Base-by-base conservation (phyloP, 2,329 filamentous ascomycete species). In the Pseudocercospora ulei region DNA sequence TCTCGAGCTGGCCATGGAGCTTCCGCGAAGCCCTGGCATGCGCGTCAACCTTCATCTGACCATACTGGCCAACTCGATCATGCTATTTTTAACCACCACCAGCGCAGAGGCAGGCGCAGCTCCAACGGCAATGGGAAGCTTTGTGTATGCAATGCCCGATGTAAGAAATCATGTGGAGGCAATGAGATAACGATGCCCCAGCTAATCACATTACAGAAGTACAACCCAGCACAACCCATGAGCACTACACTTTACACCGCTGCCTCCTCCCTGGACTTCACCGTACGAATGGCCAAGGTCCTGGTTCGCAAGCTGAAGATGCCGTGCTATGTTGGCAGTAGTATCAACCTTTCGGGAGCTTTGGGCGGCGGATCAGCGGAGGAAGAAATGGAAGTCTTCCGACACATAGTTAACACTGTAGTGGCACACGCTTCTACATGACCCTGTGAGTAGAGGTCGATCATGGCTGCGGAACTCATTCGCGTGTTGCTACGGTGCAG, bases 91-190 rank as follows among this genome's bases (percentile, higher is more conserved):
- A 28, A 69, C 71, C 1, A 75, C 70, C 0, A 71, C 70, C 5
- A 64, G 66, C 2, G 55, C 66, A 1, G 72, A 67, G 12, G 12
- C 54, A 58, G 26, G 30, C 72, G 25, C 66, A 72, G 34, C 64
- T 2, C 30, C 30, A 13, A 12, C 30, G 9, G 51, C 62, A 1
- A 71, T 96, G 62, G 88, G 90, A 2, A 94, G 85, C 34, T 88
- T 96, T 57, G 83, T 96, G 29, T 96, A 94, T 59, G 83, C 87
- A 2, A 75, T 98, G 60, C 88, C 90, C 9, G 82, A 94, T 65
- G 90, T 94, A 66, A 53, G 68, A 37, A 14, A 3, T 9, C 9
- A 8, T 14, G n/a, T 29, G 11, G 16, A 14, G 18, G 6, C 18
- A 18, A 24, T 22, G 19, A 11, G 28, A 29, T 23, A 5, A 24